Evolutionary conservation across 1,139 yeast genomes (phyloP), one percentile per base, ranked within the genome.

Genomic region (Lodderomyces pseudojiufengensis): DNA sequence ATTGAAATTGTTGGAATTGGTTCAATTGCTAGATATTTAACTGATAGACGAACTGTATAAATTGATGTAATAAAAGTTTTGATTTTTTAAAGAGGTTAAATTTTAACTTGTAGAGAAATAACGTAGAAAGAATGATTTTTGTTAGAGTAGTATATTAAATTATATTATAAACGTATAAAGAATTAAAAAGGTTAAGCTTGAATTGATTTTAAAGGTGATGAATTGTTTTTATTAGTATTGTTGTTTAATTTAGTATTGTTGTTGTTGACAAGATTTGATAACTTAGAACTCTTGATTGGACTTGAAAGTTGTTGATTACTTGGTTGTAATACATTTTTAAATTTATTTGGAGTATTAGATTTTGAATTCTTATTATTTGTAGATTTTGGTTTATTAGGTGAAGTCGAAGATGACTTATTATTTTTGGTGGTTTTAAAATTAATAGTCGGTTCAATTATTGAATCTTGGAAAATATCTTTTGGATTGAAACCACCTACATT

Each of bases 1-100:
- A 81, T 86, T 27, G 95, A 84, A 44, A 63, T 77, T 29, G 78
- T 90, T 10, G 97, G 97, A 12, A 80, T 84, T 55, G 96, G 95
- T 9, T 85, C 95, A 29, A 83, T 92, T 49, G 84, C 85, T 34
- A 79, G 96, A 50, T 87, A 78, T 59, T 71, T 88, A 63, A 76
- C 88, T 33, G 97, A 90, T 61, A 76, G 95, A 65, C 76, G 94
- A 56, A 78, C 87, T 11, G 85, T 87, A 29, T 84, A 61, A 41
- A 3, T 3, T 18, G 20, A 18, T 18, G 20, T 5, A 18, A 18
- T 5, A 18, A 7, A 18, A 18, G 5, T 18, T 18, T 18, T 5
- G 20, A 18, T 5, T 18, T 18, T 5, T 18, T 18, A 7, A 5
- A 18, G 20, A 18, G 7, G 11, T 23, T 23, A 30, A 22, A 20